Base-by-base conservation (phyloP, 2,329 filamentous ascomycete genomes). In the Penicillium sclerotiorum region DNA sequence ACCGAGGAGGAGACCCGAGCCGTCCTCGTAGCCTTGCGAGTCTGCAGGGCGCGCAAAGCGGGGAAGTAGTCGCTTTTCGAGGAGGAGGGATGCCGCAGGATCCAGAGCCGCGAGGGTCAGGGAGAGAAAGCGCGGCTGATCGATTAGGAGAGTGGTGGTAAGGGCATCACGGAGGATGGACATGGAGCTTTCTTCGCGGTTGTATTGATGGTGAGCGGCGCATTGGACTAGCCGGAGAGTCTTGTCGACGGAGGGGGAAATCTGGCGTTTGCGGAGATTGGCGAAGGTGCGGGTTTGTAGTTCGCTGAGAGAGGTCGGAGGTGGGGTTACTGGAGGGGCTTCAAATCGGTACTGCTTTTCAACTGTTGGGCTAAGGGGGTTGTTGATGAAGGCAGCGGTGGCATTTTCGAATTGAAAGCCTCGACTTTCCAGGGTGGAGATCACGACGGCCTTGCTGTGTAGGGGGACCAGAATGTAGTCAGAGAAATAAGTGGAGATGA, bases 401-500 rank as follows among this genome's bases (percentile, higher is more conserved):
- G 77, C 69, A 56, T 88, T 85, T 55, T 90, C 87, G 60, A 96
- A 92, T 61, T 88, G 85, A 65, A 96, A 96, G 1, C 91, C 91
- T 39, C 88, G 84, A 15, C 85, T 82, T 52, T 93, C 80, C 5
- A 97, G 78, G 0, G 90, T 88, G 50, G 85, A 79, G 27, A 90
- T 84, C 40, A 97, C 92, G 32, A 85, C 86, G 21, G 81, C 75
- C 43, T 87, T 85, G 63, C 88, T 85, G 65, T 86, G 88, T 45
- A 80, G 80, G 1, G 94, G 92, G 1, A 96, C 90, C 28, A 97
- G 81, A 61, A 99, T 95, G 72, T 96, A 97, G 74, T 99, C 93
- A 27, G 89, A 94, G 73, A 95, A 97, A 73, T 97, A 99, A 25
- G 91, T 96, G 3, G 93, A 96, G 69, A 96, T 95, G 80, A 97